Percentiles rank a stretch among this genome's conserved stretches.
phyloP scores from a whole-genome alignment of 116 monocot species.

The Iris pallida region DNA sequence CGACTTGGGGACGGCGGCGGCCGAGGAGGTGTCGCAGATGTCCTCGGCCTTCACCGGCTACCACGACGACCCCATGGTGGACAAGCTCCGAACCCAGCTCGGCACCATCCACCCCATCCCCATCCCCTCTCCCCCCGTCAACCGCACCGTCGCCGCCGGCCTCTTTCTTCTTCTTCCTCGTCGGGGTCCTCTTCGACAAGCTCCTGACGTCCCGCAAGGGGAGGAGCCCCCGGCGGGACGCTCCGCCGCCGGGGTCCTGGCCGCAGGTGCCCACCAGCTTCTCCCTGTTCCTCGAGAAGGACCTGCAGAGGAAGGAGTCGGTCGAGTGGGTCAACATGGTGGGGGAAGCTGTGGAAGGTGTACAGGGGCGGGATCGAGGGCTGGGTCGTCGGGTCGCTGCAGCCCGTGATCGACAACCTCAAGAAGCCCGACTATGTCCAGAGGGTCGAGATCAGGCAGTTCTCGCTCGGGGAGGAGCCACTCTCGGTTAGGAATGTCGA shows the following conservation, averaged over 20 bases:
- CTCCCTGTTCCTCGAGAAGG: slow-evolving; percentile 77
- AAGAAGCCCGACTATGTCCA: slow-evolving; percentile 82
- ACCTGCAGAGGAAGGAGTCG: slow-evolving; percentile 86
- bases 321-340: slow-evolving; percentile 99
- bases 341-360: slow-evolving; percentile 87
- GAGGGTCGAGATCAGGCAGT: slow-evolving; percentile 91
- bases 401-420: slow-evolving; percentile 84
- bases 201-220: slow-evolving; percentile 72
- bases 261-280: slow-evolving; percentile 90
- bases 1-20: not conserved
- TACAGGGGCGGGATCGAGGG: slow-evolving; percentile 72
- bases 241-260: slow-evolving; percentile 38
- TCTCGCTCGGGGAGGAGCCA: slow-evolving; percentile 85
- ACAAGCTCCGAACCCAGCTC: slow-evolving; percentile 78
- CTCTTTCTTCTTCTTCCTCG: slow-evolving; percentile 94
- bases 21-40: slow-evolving; percentile 23
- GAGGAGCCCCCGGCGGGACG: slow-evolving; percentile 25
- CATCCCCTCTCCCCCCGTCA: slow-evolving; percentile 59
- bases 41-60: slow-evolving; percentile 45
- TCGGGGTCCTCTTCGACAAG: slow-evolving; percentile 86
- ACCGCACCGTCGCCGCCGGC: slow-evolving; percentile 53
- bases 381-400: slow-evolving; percentile 84
- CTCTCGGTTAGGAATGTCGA: slow-evolving; percentile 92
- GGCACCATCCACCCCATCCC: slow-evolving; percentile 92
- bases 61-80: slow-evolving; percentile 75